phyloP scores from a whole-genome alignment of 2,329 filamentous ascomycete species.

The Botryosphaeria dothidea region DNA sequence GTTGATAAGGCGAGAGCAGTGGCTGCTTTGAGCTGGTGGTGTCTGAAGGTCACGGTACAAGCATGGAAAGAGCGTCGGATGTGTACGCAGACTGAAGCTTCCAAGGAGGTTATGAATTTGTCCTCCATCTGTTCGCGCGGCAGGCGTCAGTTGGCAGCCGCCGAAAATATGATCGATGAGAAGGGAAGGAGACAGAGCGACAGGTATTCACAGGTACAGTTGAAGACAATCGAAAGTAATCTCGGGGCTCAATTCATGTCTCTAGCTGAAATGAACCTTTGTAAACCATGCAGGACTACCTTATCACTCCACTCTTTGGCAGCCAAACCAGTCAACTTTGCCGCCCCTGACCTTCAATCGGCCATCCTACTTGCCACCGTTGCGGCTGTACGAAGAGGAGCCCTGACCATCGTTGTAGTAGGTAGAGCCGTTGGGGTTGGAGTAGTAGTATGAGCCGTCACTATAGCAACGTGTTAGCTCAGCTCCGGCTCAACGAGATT shows the following conservation, averaged over 20 bases:
- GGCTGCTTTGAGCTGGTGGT: no score
- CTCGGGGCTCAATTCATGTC: background rate
- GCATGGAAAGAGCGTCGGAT: no score
- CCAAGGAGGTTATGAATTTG: no score
- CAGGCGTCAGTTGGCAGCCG: no score
- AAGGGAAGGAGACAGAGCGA: no score
- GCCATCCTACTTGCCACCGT: slow-evolving; percentile 1
- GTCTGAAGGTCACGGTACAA: no score
- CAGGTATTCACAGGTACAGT: no score
- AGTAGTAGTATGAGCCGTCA: slow-evolving; percentile 39
- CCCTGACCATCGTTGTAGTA: slow-evolving; percentile 42
- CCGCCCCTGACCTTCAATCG: background rate
- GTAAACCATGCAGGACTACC: background rate
- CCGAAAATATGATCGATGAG: no score
- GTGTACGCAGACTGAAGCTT: no score
- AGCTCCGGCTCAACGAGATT: background rate
- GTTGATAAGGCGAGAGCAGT: no score
- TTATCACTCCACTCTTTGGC: background rate
- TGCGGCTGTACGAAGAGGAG: slow-evolving; percentile 29
- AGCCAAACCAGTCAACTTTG: background rate
- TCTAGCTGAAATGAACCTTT: background rate
- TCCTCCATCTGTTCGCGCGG: no score
- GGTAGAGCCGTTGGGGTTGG: slow-evolving; percentile 39
- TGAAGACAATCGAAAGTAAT: no score
- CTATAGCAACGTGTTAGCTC: background rate